These are phyloP conservation scores for Nicotiana undulata DNA, from an alignment of 257 asterid genomes.

Conservation along the genomic window DNA sequence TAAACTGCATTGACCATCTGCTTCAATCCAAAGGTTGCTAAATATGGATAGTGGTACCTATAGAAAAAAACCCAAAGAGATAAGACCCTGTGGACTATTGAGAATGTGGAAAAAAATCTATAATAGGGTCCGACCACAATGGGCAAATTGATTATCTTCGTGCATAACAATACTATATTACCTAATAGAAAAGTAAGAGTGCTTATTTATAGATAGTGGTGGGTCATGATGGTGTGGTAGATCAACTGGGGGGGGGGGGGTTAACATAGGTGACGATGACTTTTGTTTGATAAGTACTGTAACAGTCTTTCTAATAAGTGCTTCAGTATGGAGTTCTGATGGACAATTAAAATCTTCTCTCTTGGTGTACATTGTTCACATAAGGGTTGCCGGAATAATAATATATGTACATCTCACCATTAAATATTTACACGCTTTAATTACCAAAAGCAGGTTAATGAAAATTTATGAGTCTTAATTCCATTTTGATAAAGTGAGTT, in stretches of 20 bases:
- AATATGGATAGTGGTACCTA: not conserved
- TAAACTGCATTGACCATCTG: not conserved
- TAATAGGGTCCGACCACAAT: not conserved
- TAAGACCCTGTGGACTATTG: not conserved
- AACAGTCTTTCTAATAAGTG: not conserved
- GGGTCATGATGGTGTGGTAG: not conserved
- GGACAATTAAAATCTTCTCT: not conserved
- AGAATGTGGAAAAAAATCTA: not conserved
- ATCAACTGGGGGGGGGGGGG: not conserved
- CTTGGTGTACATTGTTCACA: not conserved
- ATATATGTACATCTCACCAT: not conserved
- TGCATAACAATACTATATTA: not conserved
- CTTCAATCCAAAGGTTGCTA: not conserved
- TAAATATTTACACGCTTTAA: not conserved
- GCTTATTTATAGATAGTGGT: not conserved
- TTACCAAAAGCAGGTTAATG: not conserved
- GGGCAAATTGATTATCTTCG: not conserved
- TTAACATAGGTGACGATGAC: not conserved
- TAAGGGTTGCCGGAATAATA: not conserved
- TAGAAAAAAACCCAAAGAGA: not conserved
- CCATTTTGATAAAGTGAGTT: not conserved
- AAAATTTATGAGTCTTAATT: not conserved
- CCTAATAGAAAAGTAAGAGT: not conserved
- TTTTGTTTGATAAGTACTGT: not conserved
- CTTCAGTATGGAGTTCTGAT: not conserved